A percentile compares a stretch with the other conserved stretches of the same genome.
phyloP scores from a whole-genome alignment of 1,284 basidiomycete genomes.

The Tausonia pullulans region DNA sequence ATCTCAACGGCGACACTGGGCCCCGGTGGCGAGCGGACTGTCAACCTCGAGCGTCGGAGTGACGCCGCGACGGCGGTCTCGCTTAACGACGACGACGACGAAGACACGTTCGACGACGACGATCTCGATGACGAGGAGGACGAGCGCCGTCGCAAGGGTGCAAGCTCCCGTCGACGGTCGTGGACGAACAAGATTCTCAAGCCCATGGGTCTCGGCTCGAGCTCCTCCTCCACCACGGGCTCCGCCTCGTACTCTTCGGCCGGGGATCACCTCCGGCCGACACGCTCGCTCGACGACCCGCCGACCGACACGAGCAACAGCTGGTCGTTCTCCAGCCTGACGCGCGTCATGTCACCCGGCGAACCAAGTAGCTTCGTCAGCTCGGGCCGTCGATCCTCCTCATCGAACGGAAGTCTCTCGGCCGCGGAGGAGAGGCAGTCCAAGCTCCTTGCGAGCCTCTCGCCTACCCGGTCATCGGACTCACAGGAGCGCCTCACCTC shows the following conservation, averaged over 20 bases:
- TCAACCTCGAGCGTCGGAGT: constrained; percentile 2
- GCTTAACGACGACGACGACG: neutral
- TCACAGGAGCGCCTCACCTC: too few species aligned
- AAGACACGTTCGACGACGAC: neutral
- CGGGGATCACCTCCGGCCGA: neutral
- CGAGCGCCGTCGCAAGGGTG: neutral
- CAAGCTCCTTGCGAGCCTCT: neutral
- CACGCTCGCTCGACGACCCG: neutral
- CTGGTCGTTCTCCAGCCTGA: neutral
- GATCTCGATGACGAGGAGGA: neutral
- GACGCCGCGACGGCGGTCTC: neutral
- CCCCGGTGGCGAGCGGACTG: constrained; percentile 5
- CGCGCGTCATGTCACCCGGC: neutral
- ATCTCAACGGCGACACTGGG: constrained; percentile 1
- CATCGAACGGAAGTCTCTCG: neutral
- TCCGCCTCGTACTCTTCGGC: neutral
- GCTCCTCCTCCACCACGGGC: constrained; percentile 5
- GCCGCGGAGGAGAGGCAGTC: neutral
- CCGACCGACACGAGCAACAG: neutral
- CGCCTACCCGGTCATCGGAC: neutral
- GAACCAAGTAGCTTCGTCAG: neutral
- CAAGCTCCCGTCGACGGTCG: neutral
- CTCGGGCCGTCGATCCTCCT: neutral
- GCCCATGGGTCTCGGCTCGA: neutral
- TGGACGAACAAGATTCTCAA: constrained; percentile 7